These are phyloP conservation scores for Flaveria trinervia DNA, from an alignment of 129 eudicot genomes.

Conservation along the genomic window DNA sequence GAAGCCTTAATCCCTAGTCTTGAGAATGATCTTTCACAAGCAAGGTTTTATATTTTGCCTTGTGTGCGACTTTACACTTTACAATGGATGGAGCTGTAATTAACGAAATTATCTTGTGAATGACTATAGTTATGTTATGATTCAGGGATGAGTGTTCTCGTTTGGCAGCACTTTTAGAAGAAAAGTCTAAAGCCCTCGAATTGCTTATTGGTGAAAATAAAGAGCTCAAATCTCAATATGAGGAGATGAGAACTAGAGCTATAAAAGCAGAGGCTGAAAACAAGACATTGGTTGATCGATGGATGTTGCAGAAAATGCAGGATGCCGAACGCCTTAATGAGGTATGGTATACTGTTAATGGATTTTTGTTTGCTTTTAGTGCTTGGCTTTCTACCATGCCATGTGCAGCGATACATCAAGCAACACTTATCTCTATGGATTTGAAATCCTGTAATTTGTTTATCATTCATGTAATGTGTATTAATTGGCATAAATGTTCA, in stretches of 20 bases:
- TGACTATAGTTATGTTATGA: conserved; percentile 17
- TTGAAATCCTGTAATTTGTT: conserved; percentile 12
- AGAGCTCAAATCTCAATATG: conserved; percentile 65
- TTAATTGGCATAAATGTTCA: neutral
- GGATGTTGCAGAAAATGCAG: conserved; percentile 93
- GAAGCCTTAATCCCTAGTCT: conserved; percentile 55
- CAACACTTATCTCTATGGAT: neutral
- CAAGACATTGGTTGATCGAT: conserved; percentile 74
- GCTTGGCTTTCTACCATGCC: neutral
- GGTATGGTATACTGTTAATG: conserved; percentile 40
- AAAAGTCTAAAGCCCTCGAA: conserved; percentile 77
- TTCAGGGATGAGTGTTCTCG: conserved; percentile 82
- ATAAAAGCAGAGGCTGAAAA: conserved; percentile 73
- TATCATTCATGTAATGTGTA: neutral
- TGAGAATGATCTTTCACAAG: conserved; percentile 63
- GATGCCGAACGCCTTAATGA: conserved; percentile 97
- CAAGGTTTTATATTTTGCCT: conserved; percentile 55
- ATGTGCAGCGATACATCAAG: neutral
- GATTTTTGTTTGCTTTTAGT: conserved; percentile 14
- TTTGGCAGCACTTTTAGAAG: conserved; percentile 58
- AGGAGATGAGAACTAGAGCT: conserved; percentile 66
- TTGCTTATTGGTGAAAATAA: conserved; percentile 74
- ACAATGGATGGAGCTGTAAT: neutral
- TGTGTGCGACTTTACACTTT: neutral
- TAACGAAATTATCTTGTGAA: conserved; percentile 6